These are phyloP conservation scores for Jatropha multifida DNA, from an alignment of 441 rosid species.

Conservation along the genomic window DNA sequence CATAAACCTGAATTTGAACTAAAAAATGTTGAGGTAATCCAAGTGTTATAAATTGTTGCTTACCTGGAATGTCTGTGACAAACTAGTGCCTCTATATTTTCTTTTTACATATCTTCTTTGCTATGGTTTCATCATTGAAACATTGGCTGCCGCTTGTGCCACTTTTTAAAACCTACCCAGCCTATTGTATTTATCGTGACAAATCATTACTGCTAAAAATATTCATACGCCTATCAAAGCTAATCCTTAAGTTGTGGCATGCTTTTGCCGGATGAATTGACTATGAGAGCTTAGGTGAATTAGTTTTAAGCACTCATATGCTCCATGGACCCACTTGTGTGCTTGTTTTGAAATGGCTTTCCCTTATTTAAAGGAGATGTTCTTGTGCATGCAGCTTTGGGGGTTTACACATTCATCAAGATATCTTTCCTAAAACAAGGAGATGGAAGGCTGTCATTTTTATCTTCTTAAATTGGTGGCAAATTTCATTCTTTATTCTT, in stretches of 20 bases:
- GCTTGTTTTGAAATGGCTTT: too few relatives aligned
- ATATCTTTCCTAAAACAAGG: conserved; percentile 31
- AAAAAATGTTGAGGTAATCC: conserved; percentile 82
- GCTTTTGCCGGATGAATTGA: neutral
- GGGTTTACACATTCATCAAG: conserved; percentile 61
- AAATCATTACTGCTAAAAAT: neutral
- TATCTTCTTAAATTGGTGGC: neutral
- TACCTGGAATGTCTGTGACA: conserved; percentile 6
- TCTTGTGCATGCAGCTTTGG: conserved; percentile 60
- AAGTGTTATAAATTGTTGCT: neutral
- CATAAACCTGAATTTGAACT: conserved; percentile 63
- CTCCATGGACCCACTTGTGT: neutral
- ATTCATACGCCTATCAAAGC: neutral
- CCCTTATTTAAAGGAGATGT: neutral
- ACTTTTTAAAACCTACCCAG: too few relatives aligned
- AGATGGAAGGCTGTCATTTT: conserved; percentile 9
- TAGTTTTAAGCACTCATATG: neutral
- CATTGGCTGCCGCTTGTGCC: neutral
- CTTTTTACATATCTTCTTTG: neutral
- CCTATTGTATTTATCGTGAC: neutral
- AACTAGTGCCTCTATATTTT: neutral
- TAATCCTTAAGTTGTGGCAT: neutral
- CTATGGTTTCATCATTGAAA: neutral
- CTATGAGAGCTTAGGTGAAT: neutral
- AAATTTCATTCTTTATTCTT: conserved; percentile 30